Conservation (phyloP, 2,329 filamentous ascomycete species). For the Eurotiales sp. region DNA sequence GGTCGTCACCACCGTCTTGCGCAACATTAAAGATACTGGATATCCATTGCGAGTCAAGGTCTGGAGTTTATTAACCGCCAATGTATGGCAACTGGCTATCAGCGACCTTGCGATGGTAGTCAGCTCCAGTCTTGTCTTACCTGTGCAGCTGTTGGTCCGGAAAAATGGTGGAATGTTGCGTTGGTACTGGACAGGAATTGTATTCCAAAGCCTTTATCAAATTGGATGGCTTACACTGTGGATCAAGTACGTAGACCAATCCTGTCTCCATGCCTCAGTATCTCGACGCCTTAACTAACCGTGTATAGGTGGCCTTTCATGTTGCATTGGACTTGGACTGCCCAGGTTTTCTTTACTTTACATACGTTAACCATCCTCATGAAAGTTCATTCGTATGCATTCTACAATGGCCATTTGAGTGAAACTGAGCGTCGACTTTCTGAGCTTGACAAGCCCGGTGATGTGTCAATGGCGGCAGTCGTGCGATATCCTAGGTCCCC, state of each 20-base stretch:
- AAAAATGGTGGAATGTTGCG: slow-evolving; percentile 55
- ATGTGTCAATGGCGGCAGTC: slow-evolving; percentile 61
- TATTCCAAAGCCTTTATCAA: slow-evolving; percentile 80
- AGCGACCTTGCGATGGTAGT: slow-evolving; percentile 83
- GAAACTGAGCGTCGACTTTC: slow-evolving; percentile 78
- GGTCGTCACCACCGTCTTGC: slow-evolving; percentile 88
- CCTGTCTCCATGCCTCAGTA: neutral
- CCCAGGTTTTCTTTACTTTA: slow-evolving; percentile 89
- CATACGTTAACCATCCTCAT: slow-evolving; percentile 90
- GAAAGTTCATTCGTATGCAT: slow-evolving; percentile 99
- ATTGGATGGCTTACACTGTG: slow-evolving; percentile 73
- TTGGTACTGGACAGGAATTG: slow-evolving; percentile 76
- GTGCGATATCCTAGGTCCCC: slow-evolving; percentile 68
- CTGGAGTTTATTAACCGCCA: slow-evolving; percentile 82
- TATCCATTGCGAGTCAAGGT: slow-evolving; percentile 80
- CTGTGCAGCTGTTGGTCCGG: slow-evolving; percentile 67
- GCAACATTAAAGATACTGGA: slow-evolving; percentile 91
- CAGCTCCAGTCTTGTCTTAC: slow-evolving; percentile 67
- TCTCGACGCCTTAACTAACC: too few species aligned
- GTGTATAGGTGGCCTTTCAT: slow-evolving; percentile 73
- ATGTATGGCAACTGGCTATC: slow-evolving; percentile 80
- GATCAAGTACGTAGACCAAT: slow-evolving; percentile 56
- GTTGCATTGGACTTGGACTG: slow-evolving; percentile 91
- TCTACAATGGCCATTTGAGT: slow-evolving; percentile 94
- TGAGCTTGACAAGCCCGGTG: slow-evolving; percentile 66